Base-by-base conservation (phyloP, 2,329 filamentous ascomycete species). In the Pseudopyricularia javanii region DNA sequence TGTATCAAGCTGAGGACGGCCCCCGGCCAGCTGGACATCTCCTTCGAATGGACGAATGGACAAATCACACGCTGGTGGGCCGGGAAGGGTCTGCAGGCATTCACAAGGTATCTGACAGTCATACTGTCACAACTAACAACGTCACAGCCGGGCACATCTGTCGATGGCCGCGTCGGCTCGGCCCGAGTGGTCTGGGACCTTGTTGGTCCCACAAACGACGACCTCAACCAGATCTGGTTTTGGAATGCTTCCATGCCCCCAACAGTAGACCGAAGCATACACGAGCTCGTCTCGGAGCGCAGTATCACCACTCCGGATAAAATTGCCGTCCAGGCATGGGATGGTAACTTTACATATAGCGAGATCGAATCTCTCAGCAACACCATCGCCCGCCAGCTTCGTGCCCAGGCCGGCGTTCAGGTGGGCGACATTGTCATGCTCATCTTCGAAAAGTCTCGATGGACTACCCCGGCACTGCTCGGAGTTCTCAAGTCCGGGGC, bases 261-360 rank as follows among this genome's bases (percentile, higher is more conserved):
- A 0, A 65, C 65, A 3, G 59, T 75, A 20, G 59, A 67, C 17
- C 62, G 60, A 47, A 74, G 70, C 56, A 73, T 75, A 64, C 74
- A 76, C 55, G 70, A 75, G 43, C 60, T 75, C 53, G 68, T 78
- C 53, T 62, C 65, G 9, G 64, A 69, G 12, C 66, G 67, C 50
- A 68, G 69, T 12, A 57, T 54, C 12, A 54, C 58, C 24, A 63
- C 67, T 3, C 72, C 73, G 1, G 57, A 65, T n/a, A 63, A 65
- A 22, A 56, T 66, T 5, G 74, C 74, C 26, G 66, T 77, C n/a
- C 61, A 71, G 53, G 74, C 74, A 0, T 76, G 73, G 73, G 74
- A 77, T 54, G 74, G 74, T 33, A 59, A 60, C 52, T 66, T 74
- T 51, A 74, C 71, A 3, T 77, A 76, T 55, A 52, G 59, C 34